These are phyloP conservation scores for Fagopyrum tataricum DNA, from an alignment of 148 eudicot genomes.

Conservation along the genomic window DNA sequence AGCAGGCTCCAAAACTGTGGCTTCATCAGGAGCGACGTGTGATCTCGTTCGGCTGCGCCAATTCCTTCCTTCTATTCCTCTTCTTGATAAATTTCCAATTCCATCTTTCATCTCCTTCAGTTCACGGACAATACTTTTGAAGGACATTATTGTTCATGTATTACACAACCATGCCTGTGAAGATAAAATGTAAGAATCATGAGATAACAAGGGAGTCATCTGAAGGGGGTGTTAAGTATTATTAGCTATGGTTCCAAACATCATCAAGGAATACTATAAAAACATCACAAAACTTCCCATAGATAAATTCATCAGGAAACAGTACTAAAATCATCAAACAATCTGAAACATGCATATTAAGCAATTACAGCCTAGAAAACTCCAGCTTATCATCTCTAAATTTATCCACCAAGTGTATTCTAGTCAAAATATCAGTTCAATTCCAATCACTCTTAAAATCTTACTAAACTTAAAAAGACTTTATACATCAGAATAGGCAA, in stretches of 20 bases:
- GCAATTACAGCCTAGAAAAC: neutral
- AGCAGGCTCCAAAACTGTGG: constrained; percentile 24
- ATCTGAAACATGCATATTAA: neutral
- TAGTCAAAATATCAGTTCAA: neutral
- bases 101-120: constrained; percentile 73
- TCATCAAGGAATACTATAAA: neutral
- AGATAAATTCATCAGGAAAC: neutral
- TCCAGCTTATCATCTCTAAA: neutral
- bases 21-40: constrained; percentile 79
- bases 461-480: neutral
- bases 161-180: neutral
- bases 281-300: neutral
- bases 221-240: neutral
- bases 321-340: neutral
- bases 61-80: constrained; percentile 53
- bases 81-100: constrained; percentile 56
- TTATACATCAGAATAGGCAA: neutral
- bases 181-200: neutral
- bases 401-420: neutral
- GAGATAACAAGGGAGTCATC: constrained; percentile 1
- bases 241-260: neutral
- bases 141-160: constrained; percentile 38
- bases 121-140: constrained; percentile 70
- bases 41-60: constrained; percentile 75
- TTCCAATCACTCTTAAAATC: neutral